Percentiles rank a stretch among this genome's conserved stretches.
phyloP scores from a whole-genome alignment of 148 eudicot genomes.

The Vaccinium darrowii region DNA sequence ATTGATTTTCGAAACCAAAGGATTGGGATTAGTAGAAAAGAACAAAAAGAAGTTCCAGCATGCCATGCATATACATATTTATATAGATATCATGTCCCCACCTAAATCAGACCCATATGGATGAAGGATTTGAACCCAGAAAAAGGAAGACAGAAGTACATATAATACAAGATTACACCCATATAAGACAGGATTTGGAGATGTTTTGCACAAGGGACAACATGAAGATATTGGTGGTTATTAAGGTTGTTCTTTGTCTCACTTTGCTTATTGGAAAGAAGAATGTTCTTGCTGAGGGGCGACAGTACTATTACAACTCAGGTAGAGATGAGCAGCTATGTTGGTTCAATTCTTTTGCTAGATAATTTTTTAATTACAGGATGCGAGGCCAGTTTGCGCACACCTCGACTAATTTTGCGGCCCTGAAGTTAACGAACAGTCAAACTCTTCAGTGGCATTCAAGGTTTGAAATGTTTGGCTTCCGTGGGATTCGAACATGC shows the following conservation, averaged over 20 bases:
- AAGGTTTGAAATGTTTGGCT: no score
- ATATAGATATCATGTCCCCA: neutral
- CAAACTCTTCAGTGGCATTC: no score
- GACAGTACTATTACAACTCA: neutral
- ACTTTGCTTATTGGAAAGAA: neutral
- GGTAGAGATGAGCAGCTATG: neutral
- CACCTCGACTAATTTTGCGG: no score
- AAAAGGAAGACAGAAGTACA: neutral
- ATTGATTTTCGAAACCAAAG: constrained; percentile 1
- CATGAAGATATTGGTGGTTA: neutral
- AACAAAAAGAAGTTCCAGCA: constrained; percentile 15
- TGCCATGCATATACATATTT: neutral
- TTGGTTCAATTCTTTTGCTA: neutral
- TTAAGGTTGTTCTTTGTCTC: constrained; percentile 20
- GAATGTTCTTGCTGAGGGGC: neutral
- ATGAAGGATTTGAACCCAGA: neutral
- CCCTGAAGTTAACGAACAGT: no score
- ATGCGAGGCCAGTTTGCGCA: no score
- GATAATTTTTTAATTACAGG: neutral
- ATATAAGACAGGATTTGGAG: constrained; percentile 7
- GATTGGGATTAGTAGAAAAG: constrained; percentile 11
- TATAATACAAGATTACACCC: neutral
- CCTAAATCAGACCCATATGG: neutral
- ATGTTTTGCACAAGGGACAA: neutral
- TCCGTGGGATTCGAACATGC: no score